Percentiles rank a stretch among this genome's conserved stretches.
These are phyloP conservation scores for Citeromyces siamensis DNA, from an alignment of 1,139 yeast species.

Conservation along the genomic window DNA sequence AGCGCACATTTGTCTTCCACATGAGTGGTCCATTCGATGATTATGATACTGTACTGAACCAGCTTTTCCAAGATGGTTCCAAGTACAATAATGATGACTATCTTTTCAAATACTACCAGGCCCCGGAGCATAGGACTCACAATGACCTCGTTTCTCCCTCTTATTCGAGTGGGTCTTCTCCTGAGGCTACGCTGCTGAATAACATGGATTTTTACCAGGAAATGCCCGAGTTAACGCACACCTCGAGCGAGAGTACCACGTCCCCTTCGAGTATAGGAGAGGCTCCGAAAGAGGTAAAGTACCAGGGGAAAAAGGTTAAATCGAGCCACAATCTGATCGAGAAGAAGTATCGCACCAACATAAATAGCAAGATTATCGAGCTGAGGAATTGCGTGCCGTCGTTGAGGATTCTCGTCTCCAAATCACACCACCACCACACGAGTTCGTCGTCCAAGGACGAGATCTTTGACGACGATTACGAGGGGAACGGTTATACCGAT, in stretches of 20 bases:
- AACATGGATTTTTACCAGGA: constrained; percentile 6
- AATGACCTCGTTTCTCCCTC: constrained; percentile 17
- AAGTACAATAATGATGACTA: neutral
- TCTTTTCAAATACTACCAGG: constrained; percentile 3
- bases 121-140: constrained; percentile 6
- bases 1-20: neutral
- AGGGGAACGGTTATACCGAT: constrained; percentile 26
- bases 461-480: constrained; percentile 13
- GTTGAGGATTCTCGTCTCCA: constrained; percentile 26
- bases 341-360: constrained; percentile 62
- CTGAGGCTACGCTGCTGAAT: constrained; percentile 16
- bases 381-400: constrained; percentile 66
- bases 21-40: constrained; percentile 1
- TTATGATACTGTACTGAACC: constrained; percentile 1
- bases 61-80: neutral
- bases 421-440: neutral
- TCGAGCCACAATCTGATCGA: constrained; percentile 67
- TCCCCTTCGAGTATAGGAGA: neutral
- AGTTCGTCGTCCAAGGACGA: constrained; percentile 12
- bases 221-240: constrained; percentile 1
- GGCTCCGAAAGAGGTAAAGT: neutral
- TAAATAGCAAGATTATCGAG: constrained; percentile 53
- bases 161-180: constrained; percentile 20
- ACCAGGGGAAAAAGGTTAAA: constrained; percentile 31
- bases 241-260: neutral